Base-by-base conservation (phyloP, 2,329 filamentous ascomycete species). In the Colletotrichum spaethianum region DNA sequence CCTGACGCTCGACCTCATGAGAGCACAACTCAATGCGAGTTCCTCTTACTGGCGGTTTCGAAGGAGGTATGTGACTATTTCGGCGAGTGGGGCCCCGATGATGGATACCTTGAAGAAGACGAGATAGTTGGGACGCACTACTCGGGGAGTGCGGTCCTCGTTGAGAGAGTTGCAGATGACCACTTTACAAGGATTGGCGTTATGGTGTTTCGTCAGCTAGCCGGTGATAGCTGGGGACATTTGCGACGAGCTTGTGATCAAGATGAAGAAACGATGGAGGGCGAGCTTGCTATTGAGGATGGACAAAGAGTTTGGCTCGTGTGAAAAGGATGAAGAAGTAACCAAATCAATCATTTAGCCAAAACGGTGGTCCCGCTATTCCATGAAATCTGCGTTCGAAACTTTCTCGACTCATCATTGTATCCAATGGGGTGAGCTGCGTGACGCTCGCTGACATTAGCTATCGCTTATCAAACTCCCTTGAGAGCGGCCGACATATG, bases 141-240 rank as follows among this genome's bases (percentile, higher is more conserved):
- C 23, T 57, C 52, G 28, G 66, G 66, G 23, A 52, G 46, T 14
- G 60, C 60, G 9, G 50, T 69, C 23, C 40, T 69, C 20, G 61
- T 65, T 12, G 60, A 64, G 33, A 8, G 16, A 4, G 26, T 38
- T 7, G 55, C 40, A 3, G 33, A 33, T 11, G n/a, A 42, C 1
- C 16, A 31, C 14, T 42, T 50, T 6, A 52, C 16, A 20, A 50
- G 66, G 36, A n/a, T 65, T 12, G 66, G 66, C 18, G 33, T 33
- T 31, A 48, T 69, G 18, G 16, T 36, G 20, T 69, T 69, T 8
- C 60, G 66, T 16, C 60, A 57, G 31, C 18, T 65, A 2, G 28
- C 26, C 8, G 16, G 4, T 6, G 40, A 50, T 18, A 59, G 59
- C 12, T 65, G 66, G 66, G 14, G 9, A 31, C 20, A 14, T 18